phyloP scores from a whole-genome alignment of 495 filamentous ascomycete species.

The Podospora tetraspora region DNA sequence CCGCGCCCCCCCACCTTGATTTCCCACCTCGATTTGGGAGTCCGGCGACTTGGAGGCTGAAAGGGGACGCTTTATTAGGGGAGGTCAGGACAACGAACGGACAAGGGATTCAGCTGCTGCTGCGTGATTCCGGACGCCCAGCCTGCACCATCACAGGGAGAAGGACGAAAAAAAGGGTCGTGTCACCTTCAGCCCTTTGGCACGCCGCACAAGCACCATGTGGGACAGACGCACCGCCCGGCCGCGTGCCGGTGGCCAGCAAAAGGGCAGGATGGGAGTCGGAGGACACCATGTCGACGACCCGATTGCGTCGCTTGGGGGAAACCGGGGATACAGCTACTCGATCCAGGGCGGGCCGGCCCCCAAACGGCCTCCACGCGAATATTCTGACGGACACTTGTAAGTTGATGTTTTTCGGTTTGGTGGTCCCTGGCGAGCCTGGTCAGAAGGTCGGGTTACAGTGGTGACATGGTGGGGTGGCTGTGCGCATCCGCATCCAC shows the following conservation, averaged over 20 bases:
- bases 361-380: conserved; percentile 27
- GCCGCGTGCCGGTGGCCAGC: background rate
- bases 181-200: background rate
- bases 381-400: conserved; percentile 26
- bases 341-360: conserved; percentile 31
- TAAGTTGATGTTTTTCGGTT: conserved; percentile 20
- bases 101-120: background rate
- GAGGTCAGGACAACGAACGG: background rate
- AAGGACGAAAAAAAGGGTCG: background rate
- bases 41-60: conserved; percentile 10
- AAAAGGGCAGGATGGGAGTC: background rate
- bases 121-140: background rate
- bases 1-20: conserved; percentile 11
- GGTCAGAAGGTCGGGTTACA: background rate
- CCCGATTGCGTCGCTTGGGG: background rate
- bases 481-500: conserved; percentile 6
- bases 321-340: conserved; percentile 24
- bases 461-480: conserved; percentile 1
- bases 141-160: background rate
- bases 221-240: conserved; percentile 9
- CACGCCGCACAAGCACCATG: conserved; percentile 1
- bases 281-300: background rate
- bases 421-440: background rate
- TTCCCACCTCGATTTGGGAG: conserved; percentile 4
- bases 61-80: conserved; percentile 6